Evolutionary conservation across 2,329 filamentous ascomycete genomes (phyloP).

Genomic region (Fusarium sp.): DNA sequence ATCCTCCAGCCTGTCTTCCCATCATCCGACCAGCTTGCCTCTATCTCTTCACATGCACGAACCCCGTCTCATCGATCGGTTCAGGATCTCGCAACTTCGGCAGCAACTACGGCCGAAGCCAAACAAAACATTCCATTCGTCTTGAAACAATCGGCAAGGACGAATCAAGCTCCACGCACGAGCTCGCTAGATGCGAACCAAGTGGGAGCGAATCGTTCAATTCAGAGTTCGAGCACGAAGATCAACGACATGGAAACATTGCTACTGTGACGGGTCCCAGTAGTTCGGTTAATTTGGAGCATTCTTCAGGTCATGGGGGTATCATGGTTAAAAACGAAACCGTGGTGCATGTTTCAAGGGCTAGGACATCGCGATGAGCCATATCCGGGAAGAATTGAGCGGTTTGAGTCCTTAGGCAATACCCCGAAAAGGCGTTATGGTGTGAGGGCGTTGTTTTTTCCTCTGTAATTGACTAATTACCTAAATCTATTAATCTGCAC

Average conservation of each 20-base stretch:
- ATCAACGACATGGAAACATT: constrained; percentile 7
- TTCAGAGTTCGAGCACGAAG: constrained; percentile 29
- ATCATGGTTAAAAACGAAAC: constrained; percentile 44
- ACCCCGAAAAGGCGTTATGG: background rate
- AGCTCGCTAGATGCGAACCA: constrained; percentile 22
- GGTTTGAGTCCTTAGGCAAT: background rate
- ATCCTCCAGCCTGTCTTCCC: constrained; percentile 39
- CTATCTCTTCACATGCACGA: constrained; percentile 28
- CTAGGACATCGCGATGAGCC: background rate
- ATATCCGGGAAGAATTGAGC: background rate
- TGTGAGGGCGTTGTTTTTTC: too few relatives aligned
- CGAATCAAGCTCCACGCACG: constrained; percentile 34
- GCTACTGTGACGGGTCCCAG: constrained; percentile 8
- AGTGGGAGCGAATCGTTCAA: constrained; percentile 11
- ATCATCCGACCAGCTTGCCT: constrained; percentile 36
- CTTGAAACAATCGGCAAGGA: constrained; percentile 28
- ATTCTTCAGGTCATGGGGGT: background rate
- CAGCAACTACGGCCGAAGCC: constrained; percentile 17
- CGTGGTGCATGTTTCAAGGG: constrained; percentile 8
- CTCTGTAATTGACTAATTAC: background rate
- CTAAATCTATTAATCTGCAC: background rate
- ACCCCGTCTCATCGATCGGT: constrained; percentile 4
- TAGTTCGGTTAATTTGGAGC: background rate
- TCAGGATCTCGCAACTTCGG: constrained; percentile 14
- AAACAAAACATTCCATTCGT: constrained; percentile 32